Evolutionary conservation across 164 flowering plant species (phyloP).

Genomic region (Amborella trichopoda): DNA sequence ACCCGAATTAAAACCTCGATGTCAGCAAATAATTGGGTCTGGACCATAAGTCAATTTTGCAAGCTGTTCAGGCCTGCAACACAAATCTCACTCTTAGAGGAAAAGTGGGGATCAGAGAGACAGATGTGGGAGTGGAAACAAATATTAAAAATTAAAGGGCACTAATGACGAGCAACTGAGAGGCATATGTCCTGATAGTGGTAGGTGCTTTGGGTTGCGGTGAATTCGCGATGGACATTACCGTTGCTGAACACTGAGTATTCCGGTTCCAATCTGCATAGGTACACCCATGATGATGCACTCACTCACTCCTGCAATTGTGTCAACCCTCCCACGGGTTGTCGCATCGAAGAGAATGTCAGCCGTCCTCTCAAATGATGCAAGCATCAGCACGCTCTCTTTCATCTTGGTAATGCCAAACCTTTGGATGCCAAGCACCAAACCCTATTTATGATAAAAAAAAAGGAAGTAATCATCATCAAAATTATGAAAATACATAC

Average conservation of each 20-base stretch:
- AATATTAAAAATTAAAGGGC: not conserved
- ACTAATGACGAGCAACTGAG: too few relatives aligned
- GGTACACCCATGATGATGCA: constrained; percentile 97
- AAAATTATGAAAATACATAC: too few relatives aligned
- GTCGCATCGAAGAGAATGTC: constrained; percentile 77
- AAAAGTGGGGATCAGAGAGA: not conserved
- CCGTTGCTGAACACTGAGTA: constrained; percentile 72
- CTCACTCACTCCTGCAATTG: constrained; percentile 84
- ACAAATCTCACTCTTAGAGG: not conserved
- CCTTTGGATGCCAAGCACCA: constrained; percentile 51
- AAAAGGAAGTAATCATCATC: too few relatives aligned
- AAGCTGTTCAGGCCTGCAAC: constrained; percentile 17
- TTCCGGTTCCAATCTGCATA: constrained; percentile 82
- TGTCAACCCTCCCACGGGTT: constrained; percentile 51
- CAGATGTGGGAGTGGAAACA: not conserved
- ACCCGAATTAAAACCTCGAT: too few relatives aligned
- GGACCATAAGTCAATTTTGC: constrained; percentile 19
- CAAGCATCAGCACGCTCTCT: constrained; percentile 69
- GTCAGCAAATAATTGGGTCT: constrained; percentile 29
- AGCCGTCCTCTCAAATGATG: constrained; percentile 75
- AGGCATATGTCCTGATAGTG: not conserved
- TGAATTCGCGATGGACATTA: constrained; percentile 10
- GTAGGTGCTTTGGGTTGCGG: too few relatives aligned
- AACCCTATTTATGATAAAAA: constrained; percentile 67
- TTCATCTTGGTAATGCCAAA: constrained; percentile 48